These are phyloP conservation scores for Carpinus viminea DNA, from an alignment of 306 rosid species.

Conservation along the genomic window DNA sequence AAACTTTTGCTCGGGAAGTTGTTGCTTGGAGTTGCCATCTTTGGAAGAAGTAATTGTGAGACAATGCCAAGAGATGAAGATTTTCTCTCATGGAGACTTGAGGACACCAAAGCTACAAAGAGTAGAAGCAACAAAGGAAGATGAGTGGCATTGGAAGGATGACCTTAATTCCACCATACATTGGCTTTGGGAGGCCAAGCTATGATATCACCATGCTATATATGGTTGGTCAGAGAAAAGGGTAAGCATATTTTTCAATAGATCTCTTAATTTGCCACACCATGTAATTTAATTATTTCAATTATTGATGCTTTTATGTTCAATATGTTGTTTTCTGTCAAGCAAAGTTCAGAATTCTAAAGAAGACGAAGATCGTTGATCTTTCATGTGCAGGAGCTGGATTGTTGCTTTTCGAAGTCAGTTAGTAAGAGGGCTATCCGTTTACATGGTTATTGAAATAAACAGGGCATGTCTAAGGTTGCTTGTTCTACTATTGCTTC, in stretches of 20 bases:
- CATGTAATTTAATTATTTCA: neutral
- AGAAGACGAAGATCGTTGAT: neutral
- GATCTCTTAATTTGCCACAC: neutral
- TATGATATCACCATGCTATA: neutral
- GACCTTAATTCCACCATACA: neutral
- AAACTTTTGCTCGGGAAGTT: neutral
- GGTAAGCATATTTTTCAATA: neutral
- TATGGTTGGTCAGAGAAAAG: neutral
- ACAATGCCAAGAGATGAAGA: slow-evolving; percentile 15
- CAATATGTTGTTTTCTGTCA: neutral
- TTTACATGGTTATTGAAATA: neutral
- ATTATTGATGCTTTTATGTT: neutral
- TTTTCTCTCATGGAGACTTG: slow-evolving; percentile 3
- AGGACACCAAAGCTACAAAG: neutral
- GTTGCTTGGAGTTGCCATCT: neutral
- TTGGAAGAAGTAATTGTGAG: neutral
- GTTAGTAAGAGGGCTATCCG: too few relatives aligned
- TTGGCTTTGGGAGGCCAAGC: neutral
- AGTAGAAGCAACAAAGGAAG: neutral
- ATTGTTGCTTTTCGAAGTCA: neutral
- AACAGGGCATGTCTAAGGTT: neutral
- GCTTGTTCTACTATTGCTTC: neutral
- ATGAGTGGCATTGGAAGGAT: neutral
- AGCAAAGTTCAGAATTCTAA: neutral
- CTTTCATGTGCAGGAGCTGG: neutral